A percentile compares a stretch with the other conserved stretches of the same genome.
These are phyloP conservation scores for Rosa multiflora DNA, from an alignment of 306 rosid genomes.

Conservation along the genomic window DNA sequence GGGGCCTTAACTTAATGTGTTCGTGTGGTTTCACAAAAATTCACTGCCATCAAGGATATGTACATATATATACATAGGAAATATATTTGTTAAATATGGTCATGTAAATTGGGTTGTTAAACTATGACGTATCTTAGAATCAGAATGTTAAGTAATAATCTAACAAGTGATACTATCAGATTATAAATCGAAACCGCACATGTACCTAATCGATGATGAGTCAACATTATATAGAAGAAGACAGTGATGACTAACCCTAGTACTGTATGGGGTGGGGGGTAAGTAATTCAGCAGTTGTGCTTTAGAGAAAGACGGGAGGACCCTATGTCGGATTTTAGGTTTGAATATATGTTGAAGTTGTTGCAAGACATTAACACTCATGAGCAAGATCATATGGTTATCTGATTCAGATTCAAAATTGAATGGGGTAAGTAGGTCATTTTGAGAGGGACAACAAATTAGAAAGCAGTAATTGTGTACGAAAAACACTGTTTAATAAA, in stretches of 20 bases:
- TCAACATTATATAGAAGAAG: not conserved
- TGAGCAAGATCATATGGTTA: not conserved
- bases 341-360: not conserved
- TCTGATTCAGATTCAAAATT: not conserved
- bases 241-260: not conserved
- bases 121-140: not conserved
- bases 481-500: conserved; percentile 11
- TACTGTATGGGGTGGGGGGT: not conserved
- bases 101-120: not conserved
- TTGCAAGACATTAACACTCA: conserved; percentile 2
- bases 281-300: not conserved
- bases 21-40: not conserved
- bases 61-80: not conserved
- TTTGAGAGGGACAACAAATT: conserved; percentile 15
- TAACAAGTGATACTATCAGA: not conserved
- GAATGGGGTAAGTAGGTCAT: not conserved
- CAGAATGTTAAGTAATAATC: not conserved
- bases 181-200: not conserved
- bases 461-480: conserved; percentile 17
- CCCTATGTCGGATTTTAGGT: not conserved
- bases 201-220: not conserved
- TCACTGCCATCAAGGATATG: not conserved
- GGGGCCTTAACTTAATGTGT: conserved; percentile 12
- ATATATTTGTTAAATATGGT: not conserved
- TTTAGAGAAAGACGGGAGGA: not conserved